A percentile compares a stretch with the other conserved stretches of the same genome.
These are phyloP conservation scores for Backusella macrospora DNA, from an alignment of 192 early-diverging fungal genomes.

Conservation along the genomic window DNA sequence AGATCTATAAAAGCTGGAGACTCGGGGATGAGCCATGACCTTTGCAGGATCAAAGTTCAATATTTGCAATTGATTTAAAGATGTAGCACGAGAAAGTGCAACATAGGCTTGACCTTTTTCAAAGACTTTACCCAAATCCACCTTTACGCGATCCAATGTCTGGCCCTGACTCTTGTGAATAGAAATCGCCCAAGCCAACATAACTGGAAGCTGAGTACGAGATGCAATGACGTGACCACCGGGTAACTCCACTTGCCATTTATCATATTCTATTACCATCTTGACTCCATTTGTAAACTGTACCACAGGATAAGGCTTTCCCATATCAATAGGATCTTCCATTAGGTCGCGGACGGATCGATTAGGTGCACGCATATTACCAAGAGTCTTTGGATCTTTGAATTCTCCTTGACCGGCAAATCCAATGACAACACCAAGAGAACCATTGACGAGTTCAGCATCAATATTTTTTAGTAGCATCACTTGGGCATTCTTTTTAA, in stretches of 20 bases:
- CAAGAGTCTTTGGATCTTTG: not conserved
- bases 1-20: constrained; percentile 63
- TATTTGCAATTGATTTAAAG: constrained; percentile 71
- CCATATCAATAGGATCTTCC: constrained; percentile 25
- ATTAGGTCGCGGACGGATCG: not conserved
- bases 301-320: constrained; percentile 42
- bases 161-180: constrained; percentile 92
- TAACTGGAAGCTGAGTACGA: constrained; percentile 68
- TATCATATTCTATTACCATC: constrained; percentile 56
- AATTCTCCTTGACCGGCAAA: constrained; percentile 40
- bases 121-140: constrained; percentile 79
- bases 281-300: constrained; percentile 43
- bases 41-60: constrained; percentile 62
- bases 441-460: constrained; percentile 74
- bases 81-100: constrained; percentile 77
- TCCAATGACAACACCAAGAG: constrained; percentile 66
- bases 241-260: constrained; percentile 56
- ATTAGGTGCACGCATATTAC: constrained; percentile 11
- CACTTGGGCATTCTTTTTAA: constrained; percentile 83
- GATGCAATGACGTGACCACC: constrained; percentile 33
- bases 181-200: constrained; percentile 84
- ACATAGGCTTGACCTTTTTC: constrained; percentile 88
- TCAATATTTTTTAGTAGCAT: constrained; percentile 83
- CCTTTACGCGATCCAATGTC: constrained; percentile 74
- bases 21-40: constrained; percentile 76